phyloP scores from a whole-genome alignment of 2,329 filamentous ascomycete species.

The Trichophyton simii region DNA sequence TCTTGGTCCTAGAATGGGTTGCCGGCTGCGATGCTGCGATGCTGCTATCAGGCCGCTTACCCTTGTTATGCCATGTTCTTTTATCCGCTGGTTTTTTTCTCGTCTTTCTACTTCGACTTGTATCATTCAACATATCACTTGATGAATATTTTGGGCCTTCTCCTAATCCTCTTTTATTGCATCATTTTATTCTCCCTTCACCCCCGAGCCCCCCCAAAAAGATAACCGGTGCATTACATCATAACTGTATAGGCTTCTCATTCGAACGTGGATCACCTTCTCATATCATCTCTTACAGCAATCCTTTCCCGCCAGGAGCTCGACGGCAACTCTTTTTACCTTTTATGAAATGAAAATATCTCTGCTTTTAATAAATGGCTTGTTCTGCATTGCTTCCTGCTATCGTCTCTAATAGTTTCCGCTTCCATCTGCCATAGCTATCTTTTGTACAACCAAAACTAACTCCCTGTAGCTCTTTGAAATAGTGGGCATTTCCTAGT shows the following conservation, averaged over 20 bases:
- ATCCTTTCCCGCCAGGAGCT: background rate
- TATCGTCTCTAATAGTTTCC: background rate
- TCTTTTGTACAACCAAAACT: background rate
- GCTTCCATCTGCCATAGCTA: background rate
- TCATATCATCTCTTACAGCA: background rate
- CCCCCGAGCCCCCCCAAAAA: background rate
- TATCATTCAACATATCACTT: conserved; percentile 1
- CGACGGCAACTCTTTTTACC: background rate
- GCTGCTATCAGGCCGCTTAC: background rate
- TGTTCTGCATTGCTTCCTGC: background rate
- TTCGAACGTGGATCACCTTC: background rate
- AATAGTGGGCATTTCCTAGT: no score
- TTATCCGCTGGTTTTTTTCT: background rate
- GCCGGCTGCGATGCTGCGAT: no score
- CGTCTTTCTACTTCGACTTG: background rate
- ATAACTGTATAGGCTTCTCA: conserved; percentile 3
- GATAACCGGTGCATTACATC: conserved; percentile 4
- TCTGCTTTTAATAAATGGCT: conserved; percentile 2
- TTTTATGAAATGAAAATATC: conserved; percentile 1
- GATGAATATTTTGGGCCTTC: background rate
- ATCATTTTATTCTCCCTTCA: background rate
- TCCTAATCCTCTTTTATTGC: background rate
- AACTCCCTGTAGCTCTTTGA: background rate
- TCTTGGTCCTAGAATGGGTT: background rate
- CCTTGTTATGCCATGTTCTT: background rate